Evolutionary conservation across 176 grass and related monocot species (phyloP), one percentile per base, ranked within the genome.

Genomic region (Zea luxurians): DNA sequence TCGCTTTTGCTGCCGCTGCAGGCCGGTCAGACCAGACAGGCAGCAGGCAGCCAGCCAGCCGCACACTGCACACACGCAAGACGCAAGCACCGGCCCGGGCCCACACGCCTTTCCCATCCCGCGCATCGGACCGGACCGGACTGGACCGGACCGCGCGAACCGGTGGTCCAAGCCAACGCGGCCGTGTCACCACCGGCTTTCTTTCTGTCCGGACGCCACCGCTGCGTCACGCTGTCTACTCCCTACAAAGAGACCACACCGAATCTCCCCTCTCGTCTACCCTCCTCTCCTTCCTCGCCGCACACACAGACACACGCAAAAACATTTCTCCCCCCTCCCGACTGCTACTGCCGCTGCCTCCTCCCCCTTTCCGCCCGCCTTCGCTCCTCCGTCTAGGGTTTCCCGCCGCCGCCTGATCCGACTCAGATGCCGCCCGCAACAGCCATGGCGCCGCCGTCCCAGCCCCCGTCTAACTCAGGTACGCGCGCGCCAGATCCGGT

Each of bases 231-330:
- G 75, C 65, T 87, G 68, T 91, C 86, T 91, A 95, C 92, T 87
- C 92, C 92, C 92, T 95, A 89, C 92, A 91, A 91, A 95, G 92
- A 89, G 89, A 95, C 92, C 84, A 85, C 82, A 85, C 87, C 87
- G 66, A 83, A 72, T 66, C 82, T 64, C 49, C 9, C 60, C 73
- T 59, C 49, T 10, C 10, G 48, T 3, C 57, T n/a, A 10, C 13
- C 13, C n/a, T 20, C 17, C 16, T 52, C 4, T n/a, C 64, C 38
- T 40, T 8, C 50, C 13, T 3, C 38, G 38, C 38, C 38, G 27
- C 27, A 27, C 27, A 27, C 27, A 27, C 27, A 27, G 27, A 27
- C 27, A 27, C 38, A 4, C 49, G 49, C 74, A 67, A 67, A 74
- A 54, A 63, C 86, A 88, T 84, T 75, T 84, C 76, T 63, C 62